Percentiles rank a stretch among this genome's conserved stretches.
These are phyloP conservation scores for Linnemannia exigua DNA, from an alignment of 192 early-diverging fungal species.

Conservation along the genomic window DNA sequence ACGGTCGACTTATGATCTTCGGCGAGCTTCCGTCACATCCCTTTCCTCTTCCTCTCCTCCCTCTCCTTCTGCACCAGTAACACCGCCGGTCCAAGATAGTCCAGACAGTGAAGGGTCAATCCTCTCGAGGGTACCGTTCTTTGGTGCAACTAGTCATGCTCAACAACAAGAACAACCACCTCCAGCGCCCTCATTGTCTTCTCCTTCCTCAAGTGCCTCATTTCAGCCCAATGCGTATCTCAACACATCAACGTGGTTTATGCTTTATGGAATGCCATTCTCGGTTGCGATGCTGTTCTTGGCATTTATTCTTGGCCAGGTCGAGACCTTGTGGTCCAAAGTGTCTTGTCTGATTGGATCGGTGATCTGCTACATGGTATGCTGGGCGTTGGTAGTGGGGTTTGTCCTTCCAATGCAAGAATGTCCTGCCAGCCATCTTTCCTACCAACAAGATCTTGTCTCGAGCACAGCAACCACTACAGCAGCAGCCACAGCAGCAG, in stretches of 20 bases:
- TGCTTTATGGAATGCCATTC: conserved; percentile 41
- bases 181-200: background rate
- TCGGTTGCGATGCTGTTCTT: conserved; percentile 23
- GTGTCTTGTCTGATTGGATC: conserved; percentile 32
- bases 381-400: conserved; percentile 26
- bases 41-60: background rate
- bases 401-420: conserved; percentile 6
- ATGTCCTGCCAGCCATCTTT: background rate
- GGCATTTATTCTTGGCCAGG: conserved; percentile 21
- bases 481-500: background rate
- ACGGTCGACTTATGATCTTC: conserved; percentile 30
- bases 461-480: background rate
- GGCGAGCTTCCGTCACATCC: conserved; percentile 27
- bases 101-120: conserved; percentile 3
- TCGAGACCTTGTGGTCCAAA: conserved; percentile 33
- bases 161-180: background rate
- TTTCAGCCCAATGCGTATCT: background rate
- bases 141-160: background rate
- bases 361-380: conserved; percentile 35
- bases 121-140: conserved; percentile 14
- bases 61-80: conserved; percentile 2
- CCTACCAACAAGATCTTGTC: background rate
- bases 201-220: background rate
- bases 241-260: conserved; percentile 26
- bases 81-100: background rate